Percentiles rank a stretch among this genome's conserved stretches.
These are phyloP conservation scores for Alisma plantagoaquatica DNA, from an alignment of 106 monocot species.

Conservation along the genomic window DNA sequence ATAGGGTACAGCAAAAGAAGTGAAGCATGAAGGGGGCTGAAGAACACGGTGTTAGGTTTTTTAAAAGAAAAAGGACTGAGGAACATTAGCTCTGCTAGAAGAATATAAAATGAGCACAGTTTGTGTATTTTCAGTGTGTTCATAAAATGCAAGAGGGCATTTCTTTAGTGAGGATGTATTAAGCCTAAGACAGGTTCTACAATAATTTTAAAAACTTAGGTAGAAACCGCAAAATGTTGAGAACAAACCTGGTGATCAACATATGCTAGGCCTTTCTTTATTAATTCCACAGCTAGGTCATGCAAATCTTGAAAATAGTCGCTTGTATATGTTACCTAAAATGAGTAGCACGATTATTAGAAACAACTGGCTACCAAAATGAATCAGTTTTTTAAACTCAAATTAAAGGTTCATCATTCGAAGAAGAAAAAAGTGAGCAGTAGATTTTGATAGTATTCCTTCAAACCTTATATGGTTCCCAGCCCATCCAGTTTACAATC, in stretches of 20 bases:
- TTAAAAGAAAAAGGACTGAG: too few relatives aligned
- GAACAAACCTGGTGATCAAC: conserved; percentile 96
- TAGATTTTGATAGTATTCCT: neutral
- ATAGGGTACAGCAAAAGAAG: too few relatives aligned
- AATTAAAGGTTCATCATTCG: neutral
- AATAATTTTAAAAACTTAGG: too few relatives aligned
- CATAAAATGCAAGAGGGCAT: too few relatives aligned
- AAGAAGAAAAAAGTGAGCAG: neutral
- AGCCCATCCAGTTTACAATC: conserved; percentile 96
- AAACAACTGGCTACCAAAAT: neutral
- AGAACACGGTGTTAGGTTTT: too few relatives aligned
- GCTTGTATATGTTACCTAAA: conserved; percentile 80
- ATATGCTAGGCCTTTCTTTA: conserved; percentile 66
- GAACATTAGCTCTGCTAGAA: too few relatives aligned
- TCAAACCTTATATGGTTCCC: conserved; percentile 80
- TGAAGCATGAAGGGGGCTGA: too few relatives aligned
- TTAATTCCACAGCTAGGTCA: conserved; percentile 77
- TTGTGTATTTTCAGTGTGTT: too few relatives aligned
- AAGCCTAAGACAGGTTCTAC: too few relatives aligned
- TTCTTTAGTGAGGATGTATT: too few relatives aligned
- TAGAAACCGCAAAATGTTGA: too few relatives aligned
- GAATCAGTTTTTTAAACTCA: neutral
- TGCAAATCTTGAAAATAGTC: conserved; percentile 87
- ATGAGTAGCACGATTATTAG: conserved; percentile 1
- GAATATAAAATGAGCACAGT: too few relatives aligned